These are phyloP conservation scores for Ogataea dorogensis DNA, from an alignment of 805 yeast genomes.

Conservation along the genomic window DNA sequence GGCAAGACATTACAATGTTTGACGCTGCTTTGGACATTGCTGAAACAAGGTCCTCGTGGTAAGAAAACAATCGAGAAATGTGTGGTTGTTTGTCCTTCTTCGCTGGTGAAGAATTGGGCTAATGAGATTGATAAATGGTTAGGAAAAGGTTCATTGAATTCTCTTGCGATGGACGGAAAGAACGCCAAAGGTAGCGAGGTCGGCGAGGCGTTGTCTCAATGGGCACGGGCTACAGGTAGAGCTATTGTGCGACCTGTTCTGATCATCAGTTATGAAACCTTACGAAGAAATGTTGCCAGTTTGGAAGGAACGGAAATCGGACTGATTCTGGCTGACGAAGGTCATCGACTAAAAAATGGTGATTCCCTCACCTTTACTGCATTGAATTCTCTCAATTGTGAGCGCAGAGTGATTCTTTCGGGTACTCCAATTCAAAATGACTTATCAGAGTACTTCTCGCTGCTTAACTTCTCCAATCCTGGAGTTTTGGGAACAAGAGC, in stretches of 20 bases:
- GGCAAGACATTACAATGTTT: constrained; percentile 91
- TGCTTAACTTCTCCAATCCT: constrained; percentile 90
- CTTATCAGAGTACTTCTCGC: constrained; percentile 87
- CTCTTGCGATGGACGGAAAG: constrained; percentile 92
- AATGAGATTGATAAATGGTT: constrained; percentile 94
- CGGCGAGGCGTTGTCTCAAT: constrained; percentile 62
- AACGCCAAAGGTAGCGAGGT: constrained; percentile 65
- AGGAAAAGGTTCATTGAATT: constrained; percentile 85
- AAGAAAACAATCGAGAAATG: constrained; percentile 82
- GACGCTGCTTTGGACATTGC: constrained; percentile 86
- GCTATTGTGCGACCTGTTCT: constrained; percentile 89
- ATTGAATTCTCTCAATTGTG: constrained; percentile 76
- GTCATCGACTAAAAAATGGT: constrained; percentile 81
- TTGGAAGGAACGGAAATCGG: constrained; percentile 81
- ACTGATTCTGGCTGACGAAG: constrained; percentile 80
- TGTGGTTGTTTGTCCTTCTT: constrained; percentile 92
- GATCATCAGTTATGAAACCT: constrained; percentile 91
- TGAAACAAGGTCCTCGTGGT: constrained; percentile 85
- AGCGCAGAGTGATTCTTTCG: constrained; percentile 85
- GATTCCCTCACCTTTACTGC: constrained; percentile 91
- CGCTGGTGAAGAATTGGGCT: constrained; percentile 95
- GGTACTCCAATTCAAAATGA: constrained; percentile 98
- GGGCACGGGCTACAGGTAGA: constrained; percentile 89
- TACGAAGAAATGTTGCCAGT: constrained; percentile 78
- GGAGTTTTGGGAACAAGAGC: constrained; percentile 81